phyloP scores from a whole-genome alignment of 2,329 filamentous ascomycete genomes.

The Biscogniauxia marginata region DNA sequence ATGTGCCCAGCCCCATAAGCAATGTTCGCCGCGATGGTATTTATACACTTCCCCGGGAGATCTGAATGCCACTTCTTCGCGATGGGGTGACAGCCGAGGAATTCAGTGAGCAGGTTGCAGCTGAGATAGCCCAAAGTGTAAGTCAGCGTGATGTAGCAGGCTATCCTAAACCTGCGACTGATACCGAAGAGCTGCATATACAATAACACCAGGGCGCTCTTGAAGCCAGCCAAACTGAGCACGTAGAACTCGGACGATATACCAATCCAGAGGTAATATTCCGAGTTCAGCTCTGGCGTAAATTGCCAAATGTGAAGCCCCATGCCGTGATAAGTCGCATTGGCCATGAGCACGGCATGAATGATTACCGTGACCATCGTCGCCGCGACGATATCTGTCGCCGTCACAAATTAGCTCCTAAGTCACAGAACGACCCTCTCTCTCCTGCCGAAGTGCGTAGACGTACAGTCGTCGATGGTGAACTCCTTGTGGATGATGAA shows the following conservation, averaged over 20 bases:
- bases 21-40: constrained; percentile 28
- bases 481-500: constrained; percentile 19
- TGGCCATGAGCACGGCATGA: constrained; percentile 28
- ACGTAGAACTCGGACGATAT: constrained; percentile 32
- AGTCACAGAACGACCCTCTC: too few species aligned
- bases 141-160: constrained; percentile 29
- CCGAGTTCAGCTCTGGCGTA: constrained; percentile 27
- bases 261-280: constrained; percentile 33
- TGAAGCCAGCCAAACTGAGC: constrained; percentile 30
- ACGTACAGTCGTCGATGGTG: constrained; percentile 30
- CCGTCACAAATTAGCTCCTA: background rate
- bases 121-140: constrained; percentile 57
- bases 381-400: constrained; percentile 25
- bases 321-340: constrained; percentile 31
- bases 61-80: constrained; percentile 27
- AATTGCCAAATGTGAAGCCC: constrained; percentile 33
- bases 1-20: constrained; percentile 30
- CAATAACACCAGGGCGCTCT: constrained; percentile 27
- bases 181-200: constrained; percentile 31
- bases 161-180: constrained; percentile 26
- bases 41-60: constrained; percentile 27
- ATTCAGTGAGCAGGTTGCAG: constrained; percentile 50
- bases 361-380: constrained; percentile 28
- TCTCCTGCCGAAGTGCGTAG: background rate
- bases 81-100: constrained; percentile 30